Conservation (phyloP, 345 rosid species). For the Brassica napus region Da-Ae NC_063452.1:6972001-6972500, state of each 20-base stretch:
- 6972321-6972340: conserved; percentile 23
- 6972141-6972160: neutral
- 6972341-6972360: conserved; percentile 31
- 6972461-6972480: conserved; percentile 31
- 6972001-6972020: too few relatives aligned
- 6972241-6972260: conserved; percentile 17
- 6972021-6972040: neutral
- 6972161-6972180: neutral
- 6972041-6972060: neutral
- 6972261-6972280: conserved; percentile 20
- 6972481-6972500: conserved; percentile 52
- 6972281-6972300: conserved; percentile 15
- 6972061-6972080: neutral
- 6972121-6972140: neutral
- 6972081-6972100: neutral
- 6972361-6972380: conserved; percentile 29
- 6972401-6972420: conserved; percentile 36
- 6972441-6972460: conserved; percentile 5
- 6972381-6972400: conserved; percentile 25
- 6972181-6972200: too few relatives aligned
- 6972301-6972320: neutral
- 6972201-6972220: neutral
- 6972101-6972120: neutral
- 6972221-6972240: conserved; percentile 29
- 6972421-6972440: conserved; percentile 28